Conservation (phyloP, 306 rosid genomes). For the Vigna nakashimae region DNA sequence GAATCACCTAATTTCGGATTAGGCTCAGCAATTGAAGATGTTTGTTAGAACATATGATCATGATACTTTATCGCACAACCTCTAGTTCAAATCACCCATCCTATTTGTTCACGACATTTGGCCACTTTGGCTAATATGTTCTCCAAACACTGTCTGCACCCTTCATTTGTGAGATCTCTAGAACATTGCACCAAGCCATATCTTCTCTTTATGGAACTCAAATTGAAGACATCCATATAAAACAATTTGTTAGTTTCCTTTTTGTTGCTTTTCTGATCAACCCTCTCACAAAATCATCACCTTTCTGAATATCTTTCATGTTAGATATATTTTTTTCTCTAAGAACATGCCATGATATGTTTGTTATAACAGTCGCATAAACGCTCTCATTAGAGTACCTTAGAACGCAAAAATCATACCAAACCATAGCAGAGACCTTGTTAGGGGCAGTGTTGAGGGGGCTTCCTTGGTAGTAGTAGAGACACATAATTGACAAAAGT, state of each 20-base stretch:
- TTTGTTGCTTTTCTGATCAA: slow-evolving; percentile 16
- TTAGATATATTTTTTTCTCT: neutral
- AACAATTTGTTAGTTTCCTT: neutral
- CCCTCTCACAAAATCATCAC: neutral
- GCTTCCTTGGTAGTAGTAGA: neutral
- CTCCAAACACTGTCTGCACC: slow-evolving; percentile 23
- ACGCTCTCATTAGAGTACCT: no score
- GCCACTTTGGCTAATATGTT: neutral
- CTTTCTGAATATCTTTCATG: neutral
- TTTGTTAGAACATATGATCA: neutral
- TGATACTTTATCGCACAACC: neutral
- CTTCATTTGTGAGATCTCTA: slow-evolving; percentile 9
- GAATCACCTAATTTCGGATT: neutral
- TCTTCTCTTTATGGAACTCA: neutral
- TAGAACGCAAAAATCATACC: neutral
- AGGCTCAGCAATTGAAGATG: neutral
- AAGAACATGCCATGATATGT: neutral
- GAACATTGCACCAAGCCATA: slow-evolving; percentile 36
- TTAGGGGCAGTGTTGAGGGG: neutral
- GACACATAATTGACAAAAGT: slow-evolving; percentile 41
- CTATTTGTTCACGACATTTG: neutral
- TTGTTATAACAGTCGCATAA: neutral
- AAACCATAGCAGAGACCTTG: neutral
- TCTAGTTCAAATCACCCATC: neutral
- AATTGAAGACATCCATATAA: neutral